phyloP scores from a whole-genome alignment of 257 asterid genomes.

The Sherardia arvensis region DNA sequence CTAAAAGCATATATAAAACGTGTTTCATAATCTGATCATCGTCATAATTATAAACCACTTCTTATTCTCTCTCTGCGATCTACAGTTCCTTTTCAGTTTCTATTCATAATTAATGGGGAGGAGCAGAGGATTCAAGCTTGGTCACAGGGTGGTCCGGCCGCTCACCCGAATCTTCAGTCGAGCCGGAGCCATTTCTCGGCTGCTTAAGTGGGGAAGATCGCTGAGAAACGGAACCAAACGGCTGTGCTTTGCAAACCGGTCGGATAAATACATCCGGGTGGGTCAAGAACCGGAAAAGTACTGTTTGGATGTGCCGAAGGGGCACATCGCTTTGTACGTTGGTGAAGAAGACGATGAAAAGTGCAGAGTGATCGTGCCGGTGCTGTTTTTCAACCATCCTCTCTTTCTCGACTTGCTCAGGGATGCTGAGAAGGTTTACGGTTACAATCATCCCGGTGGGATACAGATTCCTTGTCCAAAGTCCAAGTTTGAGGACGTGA shows the following conservation, averaged over 20 bases:
- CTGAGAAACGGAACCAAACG: constrained; percentile 19
- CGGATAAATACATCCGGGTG: constrained; percentile 30
- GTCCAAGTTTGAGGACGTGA: constrained; percentile 44
- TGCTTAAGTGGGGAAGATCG: constrained; percentile 22
- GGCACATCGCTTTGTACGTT: constrained; percentile 63
- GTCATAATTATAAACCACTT: too few relatives aligned
- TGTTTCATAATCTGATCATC: too few relatives aligned
- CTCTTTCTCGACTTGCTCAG: constrained; percentile 43
- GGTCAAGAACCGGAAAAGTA: constrained; percentile 17
- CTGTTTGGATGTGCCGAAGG: constrained; percentile 31
- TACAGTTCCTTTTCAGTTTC: not conserved
- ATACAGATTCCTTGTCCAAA: constrained; percentile 61
- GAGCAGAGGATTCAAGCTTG: constrained; percentile 36
- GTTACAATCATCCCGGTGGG: constrained; percentile 53
- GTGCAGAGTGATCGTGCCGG: constrained; percentile 55
- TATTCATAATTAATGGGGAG: constrained; percentile 23
- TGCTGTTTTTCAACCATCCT: constrained; percentile 53
- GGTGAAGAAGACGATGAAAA: constrained; percentile 38
- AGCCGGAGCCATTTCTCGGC: constrained; percentile 20
- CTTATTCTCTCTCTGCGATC: too few relatives aligned
- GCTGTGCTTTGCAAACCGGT: constrained; percentile 12
- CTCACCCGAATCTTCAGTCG: constrained; percentile 24
- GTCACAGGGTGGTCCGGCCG: constrained; percentile 28
- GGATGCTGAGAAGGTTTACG: constrained; percentile 49
- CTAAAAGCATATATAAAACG: too few relatives aligned